Conservation (phyloP, 192 early-diverging fungal species). For the Rhizophagus sp. region DNA sequence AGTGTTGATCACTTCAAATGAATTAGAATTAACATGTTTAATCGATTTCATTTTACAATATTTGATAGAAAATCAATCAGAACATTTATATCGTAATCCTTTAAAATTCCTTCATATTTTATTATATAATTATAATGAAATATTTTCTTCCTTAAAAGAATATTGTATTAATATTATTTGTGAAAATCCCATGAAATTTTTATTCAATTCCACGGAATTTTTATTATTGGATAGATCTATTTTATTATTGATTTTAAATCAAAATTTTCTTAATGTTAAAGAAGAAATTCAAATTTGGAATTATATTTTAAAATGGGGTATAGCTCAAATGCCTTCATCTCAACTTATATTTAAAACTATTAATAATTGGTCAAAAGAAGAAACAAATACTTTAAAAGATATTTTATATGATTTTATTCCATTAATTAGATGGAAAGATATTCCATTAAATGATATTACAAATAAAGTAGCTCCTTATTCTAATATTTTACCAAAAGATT, state of each 20-base stretch:
- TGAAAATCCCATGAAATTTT: neutral
- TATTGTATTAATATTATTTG: neutral
- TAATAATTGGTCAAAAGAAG: neutral
- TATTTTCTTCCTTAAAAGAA: neutral
- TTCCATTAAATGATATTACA: neutral
- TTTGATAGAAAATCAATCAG: neutral
- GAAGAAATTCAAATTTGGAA: neutral
- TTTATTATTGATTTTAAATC: neutral
- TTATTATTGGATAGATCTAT: neutral
- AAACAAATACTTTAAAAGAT: neutral
- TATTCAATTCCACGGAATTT: neutral
- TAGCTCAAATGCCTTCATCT: slow-evolving; percentile 1
- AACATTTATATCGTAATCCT: neutral
- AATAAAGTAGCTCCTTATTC: neutral
- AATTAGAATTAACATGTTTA: neutral
- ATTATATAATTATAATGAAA: neutral
- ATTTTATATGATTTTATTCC: neutral
- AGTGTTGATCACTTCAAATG: neutral
- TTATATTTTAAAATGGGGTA: slow-evolving; percentile 6
- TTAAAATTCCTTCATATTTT: neutral
- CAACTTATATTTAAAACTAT: neutral
- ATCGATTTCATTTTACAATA: neutral
- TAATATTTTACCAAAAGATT: neutral
- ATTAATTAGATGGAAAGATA: neutral
- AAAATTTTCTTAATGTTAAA: neutral